A percentile compares a stretch with the other conserved stretches of the same genome.
phyloP scores from a whole-genome alignment of 371 early-diverging fungal species.

The Rhizomucor miehei region DNA sequence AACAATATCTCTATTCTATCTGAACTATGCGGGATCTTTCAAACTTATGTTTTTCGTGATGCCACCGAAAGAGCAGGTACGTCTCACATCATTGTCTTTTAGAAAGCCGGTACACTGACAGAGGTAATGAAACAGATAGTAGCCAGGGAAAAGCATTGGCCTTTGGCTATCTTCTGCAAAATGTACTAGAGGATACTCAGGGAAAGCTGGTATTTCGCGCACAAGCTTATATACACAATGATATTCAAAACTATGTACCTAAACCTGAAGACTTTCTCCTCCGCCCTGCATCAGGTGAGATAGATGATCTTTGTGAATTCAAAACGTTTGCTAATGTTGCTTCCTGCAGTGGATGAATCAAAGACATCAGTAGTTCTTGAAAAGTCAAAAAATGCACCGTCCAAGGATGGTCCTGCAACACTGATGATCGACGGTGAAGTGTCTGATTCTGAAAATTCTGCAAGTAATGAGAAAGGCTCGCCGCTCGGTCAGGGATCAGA shows the following conservation, averaged over 20 bases:
- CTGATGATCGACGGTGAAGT: constrained; percentile 33
- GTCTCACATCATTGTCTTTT: background rate
- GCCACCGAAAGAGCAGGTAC: constrained; percentile 19
- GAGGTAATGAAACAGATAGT: background rate
- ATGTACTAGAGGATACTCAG: constrained; percentile 84
- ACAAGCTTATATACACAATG: constrained; percentile 72
- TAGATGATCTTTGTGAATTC: background rate
- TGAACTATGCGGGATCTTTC: constrained; percentile 76
- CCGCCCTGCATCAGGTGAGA: constrained; percentile 4
- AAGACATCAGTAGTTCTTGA: constrained; percentile 29
- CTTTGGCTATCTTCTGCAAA: constrained; percentile 69
- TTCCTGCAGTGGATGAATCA: background rate
- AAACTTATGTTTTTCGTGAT: constrained; percentile 59
- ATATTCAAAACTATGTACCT: constrained; percentile 77
- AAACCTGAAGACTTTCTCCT: constrained; percentile 63
- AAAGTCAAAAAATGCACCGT: constrained; percentile 2
- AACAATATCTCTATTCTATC: constrained; percentile 74
- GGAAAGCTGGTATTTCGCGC: constrained; percentile 82
- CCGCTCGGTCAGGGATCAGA: constrained; percentile 33
- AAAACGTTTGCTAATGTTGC: background rate
- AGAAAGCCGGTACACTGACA: background rate
- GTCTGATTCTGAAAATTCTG: constrained; percentile 11
- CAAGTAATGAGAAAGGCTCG: constrained; percentile 22
- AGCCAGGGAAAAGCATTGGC: constrained; percentile 24
- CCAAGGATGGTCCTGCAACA: constrained; percentile 27